Base-by-base conservation (phyloP, 768 basidiomycete species). In the Hysterangium stoloniferum region DNA sequence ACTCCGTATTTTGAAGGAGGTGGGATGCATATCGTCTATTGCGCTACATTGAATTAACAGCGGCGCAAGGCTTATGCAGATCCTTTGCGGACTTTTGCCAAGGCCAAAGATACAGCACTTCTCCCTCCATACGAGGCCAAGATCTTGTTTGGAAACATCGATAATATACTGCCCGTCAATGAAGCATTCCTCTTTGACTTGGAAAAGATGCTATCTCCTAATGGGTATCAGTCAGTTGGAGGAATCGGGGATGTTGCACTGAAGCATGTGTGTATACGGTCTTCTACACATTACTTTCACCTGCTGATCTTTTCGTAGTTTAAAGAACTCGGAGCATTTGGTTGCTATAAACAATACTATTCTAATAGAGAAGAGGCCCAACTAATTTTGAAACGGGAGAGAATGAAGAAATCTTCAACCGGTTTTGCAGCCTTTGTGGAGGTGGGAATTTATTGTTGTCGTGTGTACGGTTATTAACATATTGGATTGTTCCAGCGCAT, bases 301-400 rank as follows among this genome's bases (percentile, higher is more conserved):
- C 52, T 20, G 22, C 32, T 49, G 32, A 50, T 11, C 9, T 33
- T 12, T 19, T 13, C 6, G 17, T 45, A 72, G 70, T 89, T 97
- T 68, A 89, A 84, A 60, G 82, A 85, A 15, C 65, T 84, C 33
- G 72, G 75, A 47, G 90, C 89, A 2, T 95, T 97, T 60, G 92
- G 96, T 57, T 82, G 86, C 56, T 97, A 96, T 66, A 85, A 79
- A 58, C 83, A 85, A 58, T 97, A 91, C 66, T 94, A 95, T 58
- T 78, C 80, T 58, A 93, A 94, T 62, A 82, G 92, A 45, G 94
- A 95, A 68, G 91, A 95, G 59, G 91, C 91, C 0, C 94, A 95
- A 63, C 65, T 71, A 28, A 88, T 93, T 19, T 91, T 95, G 60
- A 86, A 89, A 64, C 76, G 80, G 45, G 90, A 94, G 61, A 75